Conservation (phyloP, 2,329 filamentous ascomycete genomes). For the Cucurbitaria berberidis region DNA sequence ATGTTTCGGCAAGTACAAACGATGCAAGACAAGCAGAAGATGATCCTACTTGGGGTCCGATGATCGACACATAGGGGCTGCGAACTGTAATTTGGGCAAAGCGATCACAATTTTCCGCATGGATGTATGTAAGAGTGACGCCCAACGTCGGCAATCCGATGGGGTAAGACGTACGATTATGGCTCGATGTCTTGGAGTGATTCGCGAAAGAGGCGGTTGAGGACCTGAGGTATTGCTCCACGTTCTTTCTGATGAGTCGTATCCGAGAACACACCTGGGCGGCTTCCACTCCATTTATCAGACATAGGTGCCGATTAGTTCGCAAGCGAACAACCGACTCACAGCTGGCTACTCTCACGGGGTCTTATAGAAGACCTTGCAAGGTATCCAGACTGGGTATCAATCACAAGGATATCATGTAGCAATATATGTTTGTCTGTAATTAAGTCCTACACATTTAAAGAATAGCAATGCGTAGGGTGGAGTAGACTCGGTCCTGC, state of each 20-base stretch:
- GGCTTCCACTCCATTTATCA: not conserved
- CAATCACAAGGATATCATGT: not conserved
- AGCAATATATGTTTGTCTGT: conserved; percentile 53
- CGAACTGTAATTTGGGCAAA: not conserved
- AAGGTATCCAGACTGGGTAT: not conserved
- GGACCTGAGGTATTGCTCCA: not conserved
- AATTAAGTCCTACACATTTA: conserved; percentile 56
- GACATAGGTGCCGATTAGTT: not conserved
- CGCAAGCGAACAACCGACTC: not conserved
- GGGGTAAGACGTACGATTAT: not conserved
- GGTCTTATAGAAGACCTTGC: not conserved
- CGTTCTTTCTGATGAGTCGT: not conserved
- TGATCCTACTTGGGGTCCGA: not conserved
- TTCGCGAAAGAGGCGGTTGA: not conserved
- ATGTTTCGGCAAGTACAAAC: not conserved
- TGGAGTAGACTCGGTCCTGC: conserved; percentile 62
- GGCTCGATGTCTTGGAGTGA: not conserved
- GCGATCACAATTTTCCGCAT: not conserved
- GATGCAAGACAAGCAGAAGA: not conserved
- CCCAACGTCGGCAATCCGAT: too few relatives aligned
- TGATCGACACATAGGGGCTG: not conserved
- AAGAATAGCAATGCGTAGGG: conserved; percentile 52
- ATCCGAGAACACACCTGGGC: not conserved
- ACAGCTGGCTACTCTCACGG: not conserved
- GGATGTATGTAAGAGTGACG: too few relatives aligned